These are phyloP conservation scores for Lagenidium giganteum DNA, from an alignment of 352 stramenopile species.

Conservation along the genomic window DNA sequence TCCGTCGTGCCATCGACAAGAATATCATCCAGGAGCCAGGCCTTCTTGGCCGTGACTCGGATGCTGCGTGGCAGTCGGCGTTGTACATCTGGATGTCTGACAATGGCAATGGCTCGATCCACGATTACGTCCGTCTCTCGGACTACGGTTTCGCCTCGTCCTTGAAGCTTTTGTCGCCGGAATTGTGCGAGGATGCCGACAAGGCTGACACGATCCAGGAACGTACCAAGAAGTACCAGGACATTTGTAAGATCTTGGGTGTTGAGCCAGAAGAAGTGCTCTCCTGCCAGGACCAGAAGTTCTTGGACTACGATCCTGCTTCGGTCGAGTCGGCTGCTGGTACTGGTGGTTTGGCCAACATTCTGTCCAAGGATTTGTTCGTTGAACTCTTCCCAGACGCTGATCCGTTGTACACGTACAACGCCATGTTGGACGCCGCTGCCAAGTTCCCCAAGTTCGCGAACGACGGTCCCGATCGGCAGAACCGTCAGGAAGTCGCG, in stretches of 20 bases:
- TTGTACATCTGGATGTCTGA: slow-evolving; percentile 4
- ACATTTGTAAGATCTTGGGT: not conserved
- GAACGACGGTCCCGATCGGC: slow-evolving; percentile 7
- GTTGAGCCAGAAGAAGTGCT: slow-evolving; percentile 1
- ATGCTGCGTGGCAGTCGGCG: slow-evolving; percentile 2
- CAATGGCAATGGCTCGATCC: slow-evolving; percentile 2
- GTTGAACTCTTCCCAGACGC: slow-evolving; percentile 14
- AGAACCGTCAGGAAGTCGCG: slow-evolving; percentile 13
- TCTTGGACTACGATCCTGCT: not conserved
- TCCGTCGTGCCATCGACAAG: slow-evolving; percentile 3
- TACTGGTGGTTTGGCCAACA: slow-evolving; percentile 5
- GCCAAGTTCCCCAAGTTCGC: slow-evolving; percentile 16
- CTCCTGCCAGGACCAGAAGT: slow-evolving; percentile 1
- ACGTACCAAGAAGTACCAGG: not conserved
- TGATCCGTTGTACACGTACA: slow-evolving; percentile 15
- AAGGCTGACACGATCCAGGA: not conserved
- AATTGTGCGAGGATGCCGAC: slow-evolving; percentile 1
- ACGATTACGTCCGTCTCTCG: slow-evolving; percentile 1
- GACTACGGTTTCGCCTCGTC: slow-evolving; percentile 1
- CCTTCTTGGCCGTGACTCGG: not conserved
- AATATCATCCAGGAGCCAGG: not conserved
- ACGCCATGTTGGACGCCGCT: slow-evolving; percentile 4
- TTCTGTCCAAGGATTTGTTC: slow-evolving; percentile 14
- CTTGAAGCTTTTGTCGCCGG: not conserved
- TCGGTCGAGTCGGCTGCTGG: slow-evolving; percentile 1